Evolutionary conservation across 1,284 basidiomycete genomes (phyloP).

Genomic region (Sporisorium scitamineum): DNA sequence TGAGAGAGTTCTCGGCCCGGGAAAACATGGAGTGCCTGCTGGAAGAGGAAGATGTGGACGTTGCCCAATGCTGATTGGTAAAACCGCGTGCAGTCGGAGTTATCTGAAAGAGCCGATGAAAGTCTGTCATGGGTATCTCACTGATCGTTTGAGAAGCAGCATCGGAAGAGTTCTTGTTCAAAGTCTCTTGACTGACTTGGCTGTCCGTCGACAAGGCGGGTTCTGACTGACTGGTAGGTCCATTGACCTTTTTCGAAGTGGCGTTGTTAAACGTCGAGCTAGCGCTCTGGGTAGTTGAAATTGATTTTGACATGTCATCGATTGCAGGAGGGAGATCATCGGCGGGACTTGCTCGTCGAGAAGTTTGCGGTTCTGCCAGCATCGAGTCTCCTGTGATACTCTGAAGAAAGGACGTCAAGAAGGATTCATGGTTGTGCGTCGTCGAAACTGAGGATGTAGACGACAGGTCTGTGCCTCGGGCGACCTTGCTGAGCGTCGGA

Average conservation of each 20-base stretch:
- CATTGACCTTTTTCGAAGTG: not conserved
- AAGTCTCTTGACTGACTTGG: not conserved
- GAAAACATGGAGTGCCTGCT: not conserved
- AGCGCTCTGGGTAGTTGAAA: not conserved
- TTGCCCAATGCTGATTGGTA: not conserved
- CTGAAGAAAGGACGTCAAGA: slow-evolving; percentile 29
- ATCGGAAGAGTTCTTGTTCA: not conserved
- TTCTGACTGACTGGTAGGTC: not conserved
- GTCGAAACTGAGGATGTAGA: not conserved
- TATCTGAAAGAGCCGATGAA: slow-evolving; percentile 4
- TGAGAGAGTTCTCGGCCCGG: not conserved
- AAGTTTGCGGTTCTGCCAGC: not conserved
- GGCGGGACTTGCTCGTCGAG: not conserved
- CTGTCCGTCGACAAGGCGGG: not conserved
- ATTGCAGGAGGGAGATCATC: not conserved
- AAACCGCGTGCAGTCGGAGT: not conserved
- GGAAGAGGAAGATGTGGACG: not conserved
- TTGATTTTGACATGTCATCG: not conserved
- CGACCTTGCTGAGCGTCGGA: not conserved
- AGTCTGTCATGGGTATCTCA: not conserved
- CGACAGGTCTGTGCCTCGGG: not conserved
- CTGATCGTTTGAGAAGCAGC: not conserved
- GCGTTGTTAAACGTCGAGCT: not conserved
- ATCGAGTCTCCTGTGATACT: slow-evolving; percentile 15
- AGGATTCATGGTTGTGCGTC: slow-evolving; percentile 11